Evolutionary conservation across 331 rosid genomes (phyloP), one percentile per base, ranked within the genome.

Genomic region (Pyracantha coccinea): DNA sequence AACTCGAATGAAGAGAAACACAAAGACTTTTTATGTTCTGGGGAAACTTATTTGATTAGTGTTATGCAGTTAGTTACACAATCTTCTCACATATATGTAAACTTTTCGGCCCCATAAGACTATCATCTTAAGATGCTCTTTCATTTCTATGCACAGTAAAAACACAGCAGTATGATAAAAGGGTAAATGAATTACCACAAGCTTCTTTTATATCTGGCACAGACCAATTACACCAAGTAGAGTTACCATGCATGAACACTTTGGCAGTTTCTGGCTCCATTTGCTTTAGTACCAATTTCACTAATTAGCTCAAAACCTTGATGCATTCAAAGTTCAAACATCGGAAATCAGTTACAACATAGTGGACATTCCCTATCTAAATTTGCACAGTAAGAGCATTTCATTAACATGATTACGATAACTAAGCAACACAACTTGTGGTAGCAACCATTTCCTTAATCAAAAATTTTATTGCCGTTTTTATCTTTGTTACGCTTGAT

Each of bases 1-100:
- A 2, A 93, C 91, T 6, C 89, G 91, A 20, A 87, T 58, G 29
- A 87, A 89, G 10, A 92, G 89, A 11, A 89, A 88, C 78, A 86
- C 65, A 76, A 87, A 86, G 1, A 10, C 15, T 3, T 38, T 11
- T 4, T 38, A 11, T 11, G 47, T 38, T 10, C 14, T 38, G 47
- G 4, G 47, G 47, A 38, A 38, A 38, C 10, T 38, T 3, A 38
- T 68, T 68, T 33, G 4, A n/a, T 21, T 5, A 1, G 19, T 67
- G 72, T 44, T 13, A 10, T 2, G 35, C 13, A 41, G 24, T 8
- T 4, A 20, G 4, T 67, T 8, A 23, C 32, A 28, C 44, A 63
- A 62, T 44, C 57, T 21, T 41, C 66, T 15, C 33, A 5, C 35
- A 15, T 47, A 13, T 47, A 33, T 14, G 31, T 67, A 41, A 38